Evolutionary conservation across 345 rosid genomes (phyloP).

Genomic region (Syzygium jambos): DNA sequence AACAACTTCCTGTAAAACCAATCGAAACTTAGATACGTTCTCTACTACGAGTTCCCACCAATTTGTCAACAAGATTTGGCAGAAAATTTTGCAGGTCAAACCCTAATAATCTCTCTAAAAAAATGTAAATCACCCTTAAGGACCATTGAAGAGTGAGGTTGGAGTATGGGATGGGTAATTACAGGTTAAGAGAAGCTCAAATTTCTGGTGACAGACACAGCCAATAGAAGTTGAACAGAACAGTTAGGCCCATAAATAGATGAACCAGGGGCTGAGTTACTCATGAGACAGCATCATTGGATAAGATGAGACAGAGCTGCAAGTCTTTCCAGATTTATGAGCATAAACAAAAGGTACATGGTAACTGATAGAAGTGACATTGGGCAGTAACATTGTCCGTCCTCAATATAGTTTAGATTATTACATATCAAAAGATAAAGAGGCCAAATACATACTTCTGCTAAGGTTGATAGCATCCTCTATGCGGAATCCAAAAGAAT

Average conservation of each 20-base stretch:
- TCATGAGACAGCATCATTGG: background rate
- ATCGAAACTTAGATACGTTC: background rate
- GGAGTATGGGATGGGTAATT: background rate
- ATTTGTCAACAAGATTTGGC: background rate
- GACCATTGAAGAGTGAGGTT: background rate
- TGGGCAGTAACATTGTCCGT: background rate
- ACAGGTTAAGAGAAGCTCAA: background rate
- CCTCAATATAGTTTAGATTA: background rate
- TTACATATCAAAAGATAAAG: background rate
- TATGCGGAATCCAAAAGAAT: conserved; percentile 37
- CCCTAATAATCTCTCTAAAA: background rate
- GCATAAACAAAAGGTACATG: background rate
- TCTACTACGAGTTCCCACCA: background rate
- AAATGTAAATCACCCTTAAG: background rate
- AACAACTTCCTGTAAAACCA: background rate
- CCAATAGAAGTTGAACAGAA: background rate
- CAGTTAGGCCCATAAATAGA: background rate
- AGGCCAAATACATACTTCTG: conserved; percentile 27
- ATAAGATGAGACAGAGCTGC: background rate
- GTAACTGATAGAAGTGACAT: background rate
- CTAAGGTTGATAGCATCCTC: conserved; percentile 46
- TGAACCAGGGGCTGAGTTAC: background rate
- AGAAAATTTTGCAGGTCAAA: background rate
- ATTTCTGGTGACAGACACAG: background rate
- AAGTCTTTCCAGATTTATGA: background rate